These are phyloP conservation scores for Pholiota adiposa DNA, from an alignment of 1,284 basidiomycete genomes.

Conservation along the genomic window DNA sequence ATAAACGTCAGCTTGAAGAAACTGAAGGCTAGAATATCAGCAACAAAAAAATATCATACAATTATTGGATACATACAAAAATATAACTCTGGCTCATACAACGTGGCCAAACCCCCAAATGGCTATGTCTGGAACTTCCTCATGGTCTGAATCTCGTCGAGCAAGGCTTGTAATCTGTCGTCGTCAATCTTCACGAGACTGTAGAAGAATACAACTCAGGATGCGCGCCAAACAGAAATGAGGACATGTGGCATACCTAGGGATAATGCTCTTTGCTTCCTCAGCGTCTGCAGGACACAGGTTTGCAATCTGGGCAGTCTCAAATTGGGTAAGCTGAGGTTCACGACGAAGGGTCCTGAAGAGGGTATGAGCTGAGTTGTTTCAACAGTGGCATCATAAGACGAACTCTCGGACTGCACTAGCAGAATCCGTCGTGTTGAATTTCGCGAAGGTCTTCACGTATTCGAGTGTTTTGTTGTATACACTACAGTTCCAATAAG, in stretches of 20 bases:
- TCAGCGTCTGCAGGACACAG: constrained; percentile 87
- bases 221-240: neutral
- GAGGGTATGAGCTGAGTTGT: neutral
- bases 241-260: constrained; percentile 61
- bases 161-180: constrained; percentile 77
- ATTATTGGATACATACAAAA: constrained; percentile 17
- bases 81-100: constrained; percentile 1
- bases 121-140: constrained; percentile 81
- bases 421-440: constrained; percentile 85
- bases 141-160: constrained; percentile 89
- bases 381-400: neutral
- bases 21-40: constrained; percentile 59
- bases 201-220: constrained; percentile 6
- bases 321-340: constrained; percentile 83
- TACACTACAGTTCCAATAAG: constrained; percentile 56
- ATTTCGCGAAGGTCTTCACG: constrained; percentile 89
- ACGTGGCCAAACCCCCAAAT: neutral
- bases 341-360: constrained; percentile 76
- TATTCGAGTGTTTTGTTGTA: constrained; percentile 94
- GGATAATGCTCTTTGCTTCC: constrained; percentile 90
- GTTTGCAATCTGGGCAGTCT: constrained; percentile 92
- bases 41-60: constrained; percentile 11
- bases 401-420: constrained; percentile 88
- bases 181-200: constrained; percentile 90
- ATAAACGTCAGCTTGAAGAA: constrained; percentile 65